Evolutionary conservation across 176 grass and related monocot species (phyloP).

Genomic region (Cenchrus fungigraminus): DNA sequence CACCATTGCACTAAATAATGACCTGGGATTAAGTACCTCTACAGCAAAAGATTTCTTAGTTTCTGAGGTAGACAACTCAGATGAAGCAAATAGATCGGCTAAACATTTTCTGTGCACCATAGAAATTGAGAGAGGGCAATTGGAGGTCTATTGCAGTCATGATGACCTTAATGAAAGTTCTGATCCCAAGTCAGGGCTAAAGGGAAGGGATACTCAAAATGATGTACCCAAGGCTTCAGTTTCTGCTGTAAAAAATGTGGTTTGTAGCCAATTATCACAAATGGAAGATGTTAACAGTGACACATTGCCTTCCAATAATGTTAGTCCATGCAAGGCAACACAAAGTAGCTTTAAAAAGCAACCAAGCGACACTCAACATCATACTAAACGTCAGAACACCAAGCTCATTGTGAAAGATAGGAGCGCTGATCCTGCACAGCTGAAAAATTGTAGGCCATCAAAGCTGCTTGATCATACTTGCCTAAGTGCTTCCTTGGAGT

Average conservation of each 20-base stretch:
- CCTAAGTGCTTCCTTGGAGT: background rate
- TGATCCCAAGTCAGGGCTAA: background rate
- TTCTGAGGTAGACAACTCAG: conserved; percentile 5
- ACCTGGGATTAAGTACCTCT: background rate
- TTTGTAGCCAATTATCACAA: background rate
- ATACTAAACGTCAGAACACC: background rate
- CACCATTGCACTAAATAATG: background rate
- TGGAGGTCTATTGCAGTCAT: background rate
- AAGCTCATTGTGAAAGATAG: background rate
- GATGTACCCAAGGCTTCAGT: background rate
- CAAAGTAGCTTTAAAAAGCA: background rate
- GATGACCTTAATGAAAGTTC: background rate
- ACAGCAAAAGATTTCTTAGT: background rate
- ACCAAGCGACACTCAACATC: background rate
- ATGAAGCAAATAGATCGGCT: conserved; percentile 8
- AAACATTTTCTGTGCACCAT: background rate
- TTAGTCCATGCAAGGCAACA: background rate
- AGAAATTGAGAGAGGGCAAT: background rate
- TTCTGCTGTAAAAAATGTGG: background rate
- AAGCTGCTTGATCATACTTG: background rate
- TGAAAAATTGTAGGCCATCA: background rate
- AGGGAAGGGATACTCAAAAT: background rate
- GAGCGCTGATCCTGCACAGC: background rate
- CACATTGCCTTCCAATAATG: background rate
- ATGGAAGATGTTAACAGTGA: background rate